These are phyloP conservation scores for Lachnellula occidentalis DNA, from an alignment of 2,329 filamentous ascomycete genomes.

Conservation along the genomic window DNA sequence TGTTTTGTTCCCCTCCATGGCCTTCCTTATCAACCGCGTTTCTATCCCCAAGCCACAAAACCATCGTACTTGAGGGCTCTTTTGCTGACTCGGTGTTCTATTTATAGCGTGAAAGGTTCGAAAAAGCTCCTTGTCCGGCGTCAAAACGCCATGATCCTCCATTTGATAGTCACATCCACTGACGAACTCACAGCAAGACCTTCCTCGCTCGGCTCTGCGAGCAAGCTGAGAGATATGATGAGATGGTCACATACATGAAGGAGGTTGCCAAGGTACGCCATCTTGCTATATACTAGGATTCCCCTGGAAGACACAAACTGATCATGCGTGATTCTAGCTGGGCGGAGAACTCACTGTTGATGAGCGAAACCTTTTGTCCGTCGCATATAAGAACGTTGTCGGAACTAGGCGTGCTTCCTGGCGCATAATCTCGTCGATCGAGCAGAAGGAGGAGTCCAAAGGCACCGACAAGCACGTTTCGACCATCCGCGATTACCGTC, in stretches of 20 bases:
- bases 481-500: constrained; percentile 94
- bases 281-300: constrained; percentile 21
- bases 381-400: constrained; percentile 99
- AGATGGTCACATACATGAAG: constrained; percentile 99
- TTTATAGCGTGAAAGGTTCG: constrained; percentile 32
- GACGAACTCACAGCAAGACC: constrained; percentile 70
- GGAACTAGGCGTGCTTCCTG: constrained; percentile 97
- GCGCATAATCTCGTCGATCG: constrained; percentile 99
- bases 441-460: constrained; percentile 99
- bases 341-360: constrained; percentile 81
- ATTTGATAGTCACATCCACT: constrained; percentile 13
- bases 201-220: constrained; percentile 99
- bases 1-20: constrained; percentile 22
- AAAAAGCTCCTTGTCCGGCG: constrained; percentile 4
- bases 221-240: constrained; percentile 99
- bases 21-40: constrained; percentile 25
- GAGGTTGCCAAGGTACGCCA: constrained; percentile 83
- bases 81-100: constrained; percentile 20
- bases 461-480: constrained; percentile 90
- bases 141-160: background rate
- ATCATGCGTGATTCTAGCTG: constrained; percentile 38
- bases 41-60: constrained; percentile 4
- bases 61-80: constrained; percentile 3
- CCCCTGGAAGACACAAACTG: constrained; percentile 12
- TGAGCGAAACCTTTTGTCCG: constrained; percentile 97